Conservation (phyloP, 73 alveolate species). For the Effrenium voratum region DNA sequence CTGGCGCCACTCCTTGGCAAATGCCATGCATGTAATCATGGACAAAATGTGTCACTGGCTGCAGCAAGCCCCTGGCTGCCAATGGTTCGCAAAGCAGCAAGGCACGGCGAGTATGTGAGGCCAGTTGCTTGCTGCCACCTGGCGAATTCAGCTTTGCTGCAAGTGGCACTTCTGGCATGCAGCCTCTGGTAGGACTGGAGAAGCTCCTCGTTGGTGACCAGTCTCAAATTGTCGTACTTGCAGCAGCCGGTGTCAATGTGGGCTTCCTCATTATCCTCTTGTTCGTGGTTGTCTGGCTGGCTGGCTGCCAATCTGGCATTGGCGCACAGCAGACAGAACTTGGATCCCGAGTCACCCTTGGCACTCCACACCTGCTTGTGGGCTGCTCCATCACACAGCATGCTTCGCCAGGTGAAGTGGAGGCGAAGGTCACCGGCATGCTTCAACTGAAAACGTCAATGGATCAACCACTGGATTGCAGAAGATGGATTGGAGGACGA, state of each 20-base stretch:
- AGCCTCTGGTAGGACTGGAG: not conserved
- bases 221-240: not conserved
- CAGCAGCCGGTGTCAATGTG: not conserved
- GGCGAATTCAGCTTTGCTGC: not conserved
- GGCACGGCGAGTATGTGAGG: not conserved
- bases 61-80: not conserved
- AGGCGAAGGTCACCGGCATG: not conserved
- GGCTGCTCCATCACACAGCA: not conserved
- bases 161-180: not conserved
- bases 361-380: not conserved
- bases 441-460: no score
- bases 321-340: not conserved
- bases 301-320: no score
- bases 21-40: slow-evolving; percentile 18
- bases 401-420: not conserved
- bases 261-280: not conserved
- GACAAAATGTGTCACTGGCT: not conserved
- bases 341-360: not conserved
- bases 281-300: no score
- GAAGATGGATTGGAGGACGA: no score
- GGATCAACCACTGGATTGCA: no score
- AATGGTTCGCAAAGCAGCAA: not conserved
- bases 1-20: not conserved
- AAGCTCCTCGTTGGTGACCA: not conserved
- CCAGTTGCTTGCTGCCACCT: not conserved